Percentiles rank a stretch among this genome's conserved stretches.
Evolutionary conservation across 345 rosid species (phyloP).

Genomic region (Acer saccharum): DNA sequence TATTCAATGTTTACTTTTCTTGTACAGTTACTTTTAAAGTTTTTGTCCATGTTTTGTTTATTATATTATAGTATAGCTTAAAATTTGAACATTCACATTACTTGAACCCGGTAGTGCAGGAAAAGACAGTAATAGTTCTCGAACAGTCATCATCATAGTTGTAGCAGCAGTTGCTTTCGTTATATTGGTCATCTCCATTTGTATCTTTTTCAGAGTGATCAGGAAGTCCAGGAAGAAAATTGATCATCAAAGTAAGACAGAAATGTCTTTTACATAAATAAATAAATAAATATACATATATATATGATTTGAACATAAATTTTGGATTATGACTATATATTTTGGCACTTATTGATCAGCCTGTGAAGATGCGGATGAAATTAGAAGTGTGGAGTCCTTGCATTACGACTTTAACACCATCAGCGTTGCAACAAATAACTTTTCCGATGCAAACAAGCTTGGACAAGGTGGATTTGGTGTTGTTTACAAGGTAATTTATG

Average conservation of each 20-base stretch:
- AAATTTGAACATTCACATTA: too few species aligned
- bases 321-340: too few species aligned
- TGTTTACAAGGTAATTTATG: slow-evolving; percentile 41
- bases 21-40: too few species aligned
- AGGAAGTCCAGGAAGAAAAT: slow-evolving; percentile 16
- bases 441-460: slow-evolving; percentile 36
- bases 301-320: too few species aligned
- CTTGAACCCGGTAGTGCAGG: slow-evolving; percentile 16
- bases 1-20: background rate
- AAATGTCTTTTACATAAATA: too few species aligned
- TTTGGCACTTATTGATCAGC: background rate
- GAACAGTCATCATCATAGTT: slow-evolving; percentile 1
- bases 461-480: slow-evolving; percentile 55
- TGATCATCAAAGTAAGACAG: slow-evolving; percentile 22
- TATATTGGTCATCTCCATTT: slow-evolving; percentile 12
- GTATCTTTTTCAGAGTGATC: background rate
- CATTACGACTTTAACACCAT: slow-evolving; percentile 32
- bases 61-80: too few species aligned
- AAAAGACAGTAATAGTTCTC: slow-evolving; percentile 1
- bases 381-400: slow-evolving; percentile 4
- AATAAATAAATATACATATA: too few species aligned
- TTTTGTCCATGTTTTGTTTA: too few species aligned
- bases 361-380: slow-evolving; percentile 19
- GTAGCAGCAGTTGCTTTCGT: slow-evolving; percentile 8
- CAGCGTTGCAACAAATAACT: slow-evolving; percentile 40